Percentiles rank a stretch among this genome's conserved stretches.
These are phyloP conservation scores for Diaporthe amygdali DNA, from an alignment of 2,329 filamentous ascomycete genomes.

Conservation along the genomic window DNA sequence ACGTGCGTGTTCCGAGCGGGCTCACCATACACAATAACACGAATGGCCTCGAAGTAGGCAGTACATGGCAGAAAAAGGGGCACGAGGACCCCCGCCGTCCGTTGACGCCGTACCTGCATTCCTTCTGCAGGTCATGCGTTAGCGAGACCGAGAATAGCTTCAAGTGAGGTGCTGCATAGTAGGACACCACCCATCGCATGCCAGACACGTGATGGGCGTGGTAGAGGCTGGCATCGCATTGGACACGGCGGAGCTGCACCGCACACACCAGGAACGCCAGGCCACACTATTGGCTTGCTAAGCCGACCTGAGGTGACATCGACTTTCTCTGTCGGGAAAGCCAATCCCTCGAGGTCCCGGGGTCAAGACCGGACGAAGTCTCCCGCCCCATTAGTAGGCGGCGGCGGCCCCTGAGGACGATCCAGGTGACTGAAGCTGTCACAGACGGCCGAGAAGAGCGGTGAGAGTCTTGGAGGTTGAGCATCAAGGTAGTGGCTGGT, in stretches of 20 bases:
- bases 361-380: neutral
- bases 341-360: neutral
- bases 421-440: neutral
- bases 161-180: neutral
- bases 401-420: neutral
- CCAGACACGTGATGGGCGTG: slow-evolving; percentile 15
- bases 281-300: slow-evolving; percentile 7
- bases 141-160: slow-evolving; percentile 23
- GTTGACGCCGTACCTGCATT: slow-evolving; percentile 22
- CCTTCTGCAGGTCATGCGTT: slow-evolving; percentile 15
- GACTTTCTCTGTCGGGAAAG: slow-evolving; percentile 4
- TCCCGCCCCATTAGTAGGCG: neutral
- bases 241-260: neutral
- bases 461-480: slow-evolving; percentile 14
- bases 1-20: neutral
- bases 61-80: neutral
- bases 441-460: slow-evolving; percentile 5
- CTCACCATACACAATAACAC: neutral
- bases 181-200: neutral
- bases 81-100: neutral
- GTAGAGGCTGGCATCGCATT: neutral
- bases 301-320: slow-evolving; percentile 5
- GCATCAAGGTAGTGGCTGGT: neutral
- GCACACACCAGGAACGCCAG: neutral
- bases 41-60: neutral